phyloP scores from a whole-genome alignment of 208 protist genomes.

The Crithidia mellificae region DNA sequence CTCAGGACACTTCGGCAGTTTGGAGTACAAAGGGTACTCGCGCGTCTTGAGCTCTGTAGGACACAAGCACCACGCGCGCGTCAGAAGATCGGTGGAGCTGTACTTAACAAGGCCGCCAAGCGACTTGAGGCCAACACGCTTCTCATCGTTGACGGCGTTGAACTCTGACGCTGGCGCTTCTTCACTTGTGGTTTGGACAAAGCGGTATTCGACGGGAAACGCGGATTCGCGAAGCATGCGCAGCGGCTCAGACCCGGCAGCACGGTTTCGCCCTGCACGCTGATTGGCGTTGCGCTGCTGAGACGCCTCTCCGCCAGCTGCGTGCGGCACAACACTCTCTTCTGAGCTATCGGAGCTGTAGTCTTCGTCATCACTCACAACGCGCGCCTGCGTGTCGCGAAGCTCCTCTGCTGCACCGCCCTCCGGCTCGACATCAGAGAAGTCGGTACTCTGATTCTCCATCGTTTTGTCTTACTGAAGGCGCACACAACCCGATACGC shows the following conservation, averaged over 20 bases:
- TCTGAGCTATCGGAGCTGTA: slow-evolving; percentile 43
- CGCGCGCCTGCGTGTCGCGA: slow-evolving; percentile 9
- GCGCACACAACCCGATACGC: neutral
- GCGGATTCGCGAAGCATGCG: slow-evolving; percentile 26
- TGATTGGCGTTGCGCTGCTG: slow-evolving; percentile 18
- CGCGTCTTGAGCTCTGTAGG: slow-evolving; percentile 26
- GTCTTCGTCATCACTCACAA: slow-evolving; percentile 29
- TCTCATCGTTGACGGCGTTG: slow-evolving; percentile 25
- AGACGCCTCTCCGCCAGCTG: neutral
- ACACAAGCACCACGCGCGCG: slow-evolving; percentile 34
- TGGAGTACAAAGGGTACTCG: slow-evolving; percentile 32
- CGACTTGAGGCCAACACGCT: slow-evolving; percentile 32
- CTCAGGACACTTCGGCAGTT: slow-evolving; percentile 39
- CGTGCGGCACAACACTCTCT: neutral
- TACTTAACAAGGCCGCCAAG: slow-evolving; percentile 39
- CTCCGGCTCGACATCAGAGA: slow-evolving; percentile 18
- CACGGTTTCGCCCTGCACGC: slow-evolving; percentile 3
- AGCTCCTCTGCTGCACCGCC: slow-evolving; percentile 4
- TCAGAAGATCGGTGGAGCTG: slow-evolving; percentile 33
- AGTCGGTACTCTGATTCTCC: neutral
- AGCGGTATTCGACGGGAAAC: slow-evolving; percentile 37
- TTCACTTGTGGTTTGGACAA: slow-evolving; percentile 11
- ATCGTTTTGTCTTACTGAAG: neutral
- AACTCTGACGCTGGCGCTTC: slow-evolving; percentile 17
- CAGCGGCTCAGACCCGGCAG: slow-evolving; percentile 12